phyloP scores from a whole-genome alignment of 768 basidiomycete species.

The Boletus subparvulus region DNA sequence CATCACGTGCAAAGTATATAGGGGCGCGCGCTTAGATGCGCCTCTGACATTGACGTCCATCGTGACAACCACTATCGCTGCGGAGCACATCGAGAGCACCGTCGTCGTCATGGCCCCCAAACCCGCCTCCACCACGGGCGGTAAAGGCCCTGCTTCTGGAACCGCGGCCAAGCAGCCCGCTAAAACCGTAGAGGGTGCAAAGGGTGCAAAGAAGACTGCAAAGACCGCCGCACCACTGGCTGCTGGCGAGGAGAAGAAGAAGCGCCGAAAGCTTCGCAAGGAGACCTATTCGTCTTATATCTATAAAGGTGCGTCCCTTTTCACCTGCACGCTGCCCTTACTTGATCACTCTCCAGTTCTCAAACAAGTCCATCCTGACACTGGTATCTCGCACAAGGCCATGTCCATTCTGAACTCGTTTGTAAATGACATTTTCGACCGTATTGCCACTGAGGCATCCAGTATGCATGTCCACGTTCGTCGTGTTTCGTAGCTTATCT shows the following conservation, averaged over 20 bases:
- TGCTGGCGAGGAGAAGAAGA: conserved; percentile 80
- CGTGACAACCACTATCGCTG: conserved; percentile 2
- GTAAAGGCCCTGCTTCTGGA: conserved; percentile 62
- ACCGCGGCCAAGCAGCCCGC: conserved; percentile 66
- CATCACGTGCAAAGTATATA: conserved; percentile 36
- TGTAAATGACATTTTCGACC: conserved; percentile 93
- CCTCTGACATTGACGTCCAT: conserved; percentile 21
- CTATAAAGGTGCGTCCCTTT: conserved; percentile 66
- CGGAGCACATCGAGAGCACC: neutral
- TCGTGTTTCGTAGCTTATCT: neutral
- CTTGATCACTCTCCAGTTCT: conserved; percentile 55
- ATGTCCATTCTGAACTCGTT: conserved; percentile 97
- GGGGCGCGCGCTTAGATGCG: conserved; percentile 19
- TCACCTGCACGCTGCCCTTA: neutral
- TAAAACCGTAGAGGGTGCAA: conserved; percentile 50
- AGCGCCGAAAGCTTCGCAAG: conserved; percentile 81
- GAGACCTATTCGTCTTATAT: conserved; percentile 95
- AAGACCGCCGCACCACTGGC: conserved; percentile 50
- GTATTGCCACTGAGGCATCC: conserved; percentile 89
- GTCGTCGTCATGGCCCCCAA: conserved; percentile 47
- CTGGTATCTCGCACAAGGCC: conserved; percentile 99
- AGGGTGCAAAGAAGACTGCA: conserved; percentile 80
- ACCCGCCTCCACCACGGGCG: conserved; percentile 67
- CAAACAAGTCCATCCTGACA: conserved; percentile 98
- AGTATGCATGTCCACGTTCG: conserved; percentile 45